Evolutionary conservation across 805 yeast species (phyloP), one percentile per base, ranked within the genome.

Genomic region (Saturnispora silvae): DNA sequence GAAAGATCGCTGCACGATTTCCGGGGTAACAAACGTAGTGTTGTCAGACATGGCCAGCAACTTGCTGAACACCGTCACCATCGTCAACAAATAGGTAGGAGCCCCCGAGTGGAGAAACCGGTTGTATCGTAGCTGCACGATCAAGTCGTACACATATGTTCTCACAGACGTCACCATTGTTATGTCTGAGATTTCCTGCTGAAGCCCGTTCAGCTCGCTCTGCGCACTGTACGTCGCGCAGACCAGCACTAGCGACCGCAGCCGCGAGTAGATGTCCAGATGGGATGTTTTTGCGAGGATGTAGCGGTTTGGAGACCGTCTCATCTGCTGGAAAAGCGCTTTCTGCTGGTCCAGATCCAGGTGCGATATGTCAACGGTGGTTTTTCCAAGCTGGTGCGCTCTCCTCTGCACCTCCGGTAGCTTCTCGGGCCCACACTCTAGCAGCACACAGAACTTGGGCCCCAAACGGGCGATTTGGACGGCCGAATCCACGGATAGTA

Each of bases 91-190:
- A 35, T 54, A 50, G 0, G 79, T 72, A 1, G 77, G 66, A 0
- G 75, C 49, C 0, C 83, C 83, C 1, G 65, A 61, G 17, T 48
- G 42, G 2, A 74, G 73, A 50, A 73, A 65, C 29, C 83, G 50
- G 46, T 77, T 79, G 37, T 65, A 64, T 31, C 84, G 56, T 2
- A 70, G 46, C 46, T 65, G 70, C 3, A 75, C 59, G 3, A 73
- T 51, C 11, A 77, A 61, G 49, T 77, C 82, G 42, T 73, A 70
- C 42, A 73, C 64, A 45, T 76, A 77, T 4, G 77, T 51, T 31
- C 50, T 50, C 22, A 77, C 31, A 10, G 34, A 31, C 3, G 34
- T 28, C 6, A 26, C 39, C 18, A 36, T 15, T 16, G n/a, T n/a
- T n/a, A n/a, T n/a, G n/a, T n/a, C n/a, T n/a, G n/a, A n/a, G n/a